Conservation (phyloP, 2,329 filamentous ascomycete species). For the Microdochium trichocladiopsis region DNA sequence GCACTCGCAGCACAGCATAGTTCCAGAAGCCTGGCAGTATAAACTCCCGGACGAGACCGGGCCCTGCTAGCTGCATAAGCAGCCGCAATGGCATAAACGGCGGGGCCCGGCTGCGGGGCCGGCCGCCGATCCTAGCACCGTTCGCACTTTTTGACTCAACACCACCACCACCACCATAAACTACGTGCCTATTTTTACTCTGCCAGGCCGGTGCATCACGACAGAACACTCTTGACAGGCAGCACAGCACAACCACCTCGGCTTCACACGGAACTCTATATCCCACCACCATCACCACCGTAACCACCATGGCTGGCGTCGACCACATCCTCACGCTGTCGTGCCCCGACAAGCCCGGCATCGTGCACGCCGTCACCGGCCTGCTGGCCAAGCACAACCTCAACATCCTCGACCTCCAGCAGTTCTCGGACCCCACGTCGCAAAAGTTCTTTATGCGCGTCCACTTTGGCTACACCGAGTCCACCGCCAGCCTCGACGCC, state of each 20-base stretch:
- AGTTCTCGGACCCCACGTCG: constrained; percentile 71
- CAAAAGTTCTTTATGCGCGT: constrained; percentile 84
- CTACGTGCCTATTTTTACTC: too few species aligned
- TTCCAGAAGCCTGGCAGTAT: not conserved
- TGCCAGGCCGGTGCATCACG: too few species aligned
- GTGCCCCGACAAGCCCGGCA: constrained; percentile 78
- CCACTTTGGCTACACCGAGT: constrained; percentile 61
- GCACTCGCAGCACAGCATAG: too few species aligned
- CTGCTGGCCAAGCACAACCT: constrained; percentile 66
- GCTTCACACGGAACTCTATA: not conserved
- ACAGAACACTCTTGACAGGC: too few species aligned
- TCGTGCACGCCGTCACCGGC: constrained; percentile 77
- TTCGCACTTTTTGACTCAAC: not conserved
- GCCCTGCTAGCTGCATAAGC: not conserved
- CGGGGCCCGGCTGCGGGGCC: not conserved
- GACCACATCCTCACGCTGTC: constrained; percentile 74
- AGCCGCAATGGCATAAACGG: not conserved
- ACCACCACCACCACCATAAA: not conserved
- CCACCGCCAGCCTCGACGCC: constrained; percentile 41
- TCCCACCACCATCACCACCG: not conserved
- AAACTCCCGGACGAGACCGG: not conserved
- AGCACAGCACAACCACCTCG: not conserved
- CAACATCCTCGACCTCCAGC: constrained; percentile 79
- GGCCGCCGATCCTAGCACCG: not conserved
- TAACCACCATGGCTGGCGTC: constrained; percentile 28